phyloP scores from a whole-genome alignment of 306 rosid genomes.

The Begonia fuchsioides region DNA sequence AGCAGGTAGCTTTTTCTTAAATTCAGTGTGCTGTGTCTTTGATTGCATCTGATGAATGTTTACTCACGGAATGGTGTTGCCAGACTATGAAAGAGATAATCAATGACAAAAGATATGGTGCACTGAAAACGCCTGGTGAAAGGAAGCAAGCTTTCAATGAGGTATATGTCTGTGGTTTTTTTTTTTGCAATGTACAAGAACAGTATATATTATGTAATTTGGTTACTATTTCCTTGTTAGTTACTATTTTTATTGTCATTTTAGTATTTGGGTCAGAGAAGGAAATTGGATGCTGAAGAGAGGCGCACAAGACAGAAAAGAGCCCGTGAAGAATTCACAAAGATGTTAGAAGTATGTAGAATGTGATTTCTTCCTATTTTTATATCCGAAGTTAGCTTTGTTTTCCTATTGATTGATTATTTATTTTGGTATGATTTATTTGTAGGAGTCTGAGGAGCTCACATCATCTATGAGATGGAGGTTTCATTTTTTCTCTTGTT shows the following conservation, averaged over 20 bases:
- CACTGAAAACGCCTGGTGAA: slow-evolving; percentile 91
- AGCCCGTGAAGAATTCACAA: slow-evolving; percentile 90
- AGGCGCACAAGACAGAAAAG: slow-evolving; percentile 88
- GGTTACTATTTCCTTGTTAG: slow-evolving; percentile 7
- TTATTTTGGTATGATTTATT: slow-evolving; percentile 12
- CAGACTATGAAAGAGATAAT: slow-evolving; percentile 96
- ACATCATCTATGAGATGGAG: slow-evolving; percentile 92
- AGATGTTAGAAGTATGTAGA: slow-evolving; percentile 91
- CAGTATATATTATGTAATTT: slow-evolving; percentile 3
- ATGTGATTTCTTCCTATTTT: neutral
- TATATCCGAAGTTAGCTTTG: slow-evolving; percentile 7
- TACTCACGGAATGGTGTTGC: slow-evolving; percentile 9
- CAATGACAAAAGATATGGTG: slow-evolving; percentile 85
- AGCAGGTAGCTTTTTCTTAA: slow-evolving; percentile 50
- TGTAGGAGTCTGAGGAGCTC: slow-evolving; percentile 89
- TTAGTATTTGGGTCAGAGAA: slow-evolving; percentile 95
- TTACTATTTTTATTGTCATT: slow-evolving; percentile 5
- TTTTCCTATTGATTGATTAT: neutral
- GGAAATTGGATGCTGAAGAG: slow-evolving; percentile 94
- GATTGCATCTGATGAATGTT: slow-evolving; percentile 12
- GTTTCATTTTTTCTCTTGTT: slow-evolving; percentile 23
- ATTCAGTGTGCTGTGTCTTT: slow-evolving; percentile 7
- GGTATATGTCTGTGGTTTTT: slow-evolving; percentile 36
- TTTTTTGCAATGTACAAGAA: too few species aligned
- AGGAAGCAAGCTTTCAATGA: slow-evolving; percentile 97